phyloP scores from a whole-genome alignment of 805 yeast genomes.

The Saturnispora gosingensis region DNA sequence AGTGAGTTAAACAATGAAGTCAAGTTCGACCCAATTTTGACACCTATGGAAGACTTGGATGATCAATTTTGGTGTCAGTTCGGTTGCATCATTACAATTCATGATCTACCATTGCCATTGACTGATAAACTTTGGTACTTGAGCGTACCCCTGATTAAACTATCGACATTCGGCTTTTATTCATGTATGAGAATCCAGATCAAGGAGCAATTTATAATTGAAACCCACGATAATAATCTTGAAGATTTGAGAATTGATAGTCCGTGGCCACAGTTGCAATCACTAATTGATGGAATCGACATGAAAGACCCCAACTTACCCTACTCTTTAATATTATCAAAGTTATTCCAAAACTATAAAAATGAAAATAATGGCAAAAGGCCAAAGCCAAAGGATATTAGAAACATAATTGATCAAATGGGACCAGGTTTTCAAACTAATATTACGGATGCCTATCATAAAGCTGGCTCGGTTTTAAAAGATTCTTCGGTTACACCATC shows the following conservation, averaged over 20 bases:
- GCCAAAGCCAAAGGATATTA: conserved; percentile 18
- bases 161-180: conserved; percentile 53
- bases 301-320: conserved; percentile 51
- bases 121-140: conserved; percentile 30
- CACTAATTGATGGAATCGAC: conserved; percentile 42
- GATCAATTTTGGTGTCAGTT: conserved; percentile 38
- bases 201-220: conserved; percentile 57
- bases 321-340: conserved; percentile 50
- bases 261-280: conserved; percentile 64
- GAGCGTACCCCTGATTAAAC: conserved; percentile 46
- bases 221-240: conserved; percentile 55
- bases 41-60: conserved; percentile 6
- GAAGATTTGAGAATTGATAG: conserved; percentile 57
- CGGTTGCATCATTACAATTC: conserved; percentile 33
- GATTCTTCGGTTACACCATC: conserved; percentile 28
- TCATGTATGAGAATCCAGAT: conserved; percentile 46
- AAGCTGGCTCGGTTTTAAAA: conserved; percentile 37
- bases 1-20: conserved; percentile 56
- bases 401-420: conserved; percentile 11
- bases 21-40: conserved; percentile 25
- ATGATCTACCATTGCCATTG: not conserved
- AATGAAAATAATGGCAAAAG: not conserved
- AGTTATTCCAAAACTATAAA: conserved; percentile 39
- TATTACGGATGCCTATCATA: conserved; percentile 28
- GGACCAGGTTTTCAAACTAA: conserved; percentile 25